Conservation (phyloP, 805 yeast species). For the Crinitomyces ghanaensis region DNA sequence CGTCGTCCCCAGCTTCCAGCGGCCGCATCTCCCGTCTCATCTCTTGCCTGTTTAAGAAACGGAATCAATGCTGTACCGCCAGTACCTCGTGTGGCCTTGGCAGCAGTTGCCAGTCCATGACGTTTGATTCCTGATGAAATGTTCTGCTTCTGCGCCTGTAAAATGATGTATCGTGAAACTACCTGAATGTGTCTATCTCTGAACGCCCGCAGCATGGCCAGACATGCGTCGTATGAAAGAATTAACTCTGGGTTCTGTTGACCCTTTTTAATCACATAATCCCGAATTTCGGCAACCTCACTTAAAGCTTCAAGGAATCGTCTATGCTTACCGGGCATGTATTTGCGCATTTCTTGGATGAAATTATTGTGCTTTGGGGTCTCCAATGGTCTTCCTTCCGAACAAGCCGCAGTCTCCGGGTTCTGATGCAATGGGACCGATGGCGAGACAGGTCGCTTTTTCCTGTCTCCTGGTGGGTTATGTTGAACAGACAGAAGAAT, state of each 20-base stretch:
- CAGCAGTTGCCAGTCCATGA: conserved; percentile 38
- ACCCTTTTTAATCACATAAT: conserved; percentile 41
- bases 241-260: conserved; percentile 42
- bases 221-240: conserved; percentile 73
- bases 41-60: conserved; percentile 88
- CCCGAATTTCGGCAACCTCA: conserved; percentile 46
- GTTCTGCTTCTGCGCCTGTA: conserved; percentile 54
- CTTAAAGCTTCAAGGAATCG: conserved; percentile 57
- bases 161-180: conserved; percentile 73
- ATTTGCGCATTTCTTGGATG: conserved; percentile 71
- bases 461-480: conserved; percentile 58
- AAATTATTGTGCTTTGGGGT: conserved; percentile 35
- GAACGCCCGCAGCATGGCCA: conserved; percentile 78
- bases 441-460: conserved; percentile 12
- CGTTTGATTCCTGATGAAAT: conserved; percentile 43
- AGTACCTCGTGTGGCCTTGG: conserved; percentile 61
- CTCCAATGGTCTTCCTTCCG: conserved; percentile 7
- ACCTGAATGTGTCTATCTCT: conserved; percentile 91
- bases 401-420: conserved; percentile 13
- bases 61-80: conserved; percentile 92
- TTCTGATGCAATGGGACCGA: conserved; percentile 11
- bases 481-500: conserved; percentile 67
- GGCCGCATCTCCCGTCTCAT: conserved; percentile 89
- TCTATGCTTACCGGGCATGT: conserved; percentile 85
- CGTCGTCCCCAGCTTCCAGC: conserved; percentile 89